Evolutionary conservation across 1,139 yeast species (phyloP).

Genomic region (Candida sp.): DNA sequence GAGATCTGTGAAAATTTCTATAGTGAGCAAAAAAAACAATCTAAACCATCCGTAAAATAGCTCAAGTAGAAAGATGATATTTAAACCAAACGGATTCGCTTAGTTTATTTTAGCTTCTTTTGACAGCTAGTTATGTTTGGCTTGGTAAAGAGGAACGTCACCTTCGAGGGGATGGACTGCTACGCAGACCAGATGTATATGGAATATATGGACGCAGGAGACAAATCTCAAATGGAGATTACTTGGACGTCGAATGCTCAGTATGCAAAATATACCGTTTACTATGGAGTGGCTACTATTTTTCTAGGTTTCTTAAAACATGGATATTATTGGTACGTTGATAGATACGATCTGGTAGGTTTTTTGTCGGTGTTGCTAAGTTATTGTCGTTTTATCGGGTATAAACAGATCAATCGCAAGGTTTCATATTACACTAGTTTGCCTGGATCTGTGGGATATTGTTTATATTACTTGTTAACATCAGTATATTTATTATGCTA

Average conservation of each 20-base stretch:
- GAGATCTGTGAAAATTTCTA: neutral
- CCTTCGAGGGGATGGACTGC: slow-evolving; percentile 45
- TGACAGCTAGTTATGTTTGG: neutral
- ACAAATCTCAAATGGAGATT: slow-evolving; percentile 32
- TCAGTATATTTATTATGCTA: slow-evolving; percentile 45
- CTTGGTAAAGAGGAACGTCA: slow-evolving; percentile 12
- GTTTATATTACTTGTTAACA: slow-evolving; percentile 36
- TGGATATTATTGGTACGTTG: slow-evolving; percentile 30
- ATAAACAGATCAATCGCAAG: slow-evolving; percentile 41
- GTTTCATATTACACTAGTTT: slow-evolving; percentile 39
- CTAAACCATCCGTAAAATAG: neutral
- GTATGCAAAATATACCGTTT: slow-evolving; percentile 46
- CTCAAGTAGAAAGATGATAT: neutral
- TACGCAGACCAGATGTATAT: slow-evolving; percentile 30
- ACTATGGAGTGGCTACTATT: slow-evolving; percentile 39
- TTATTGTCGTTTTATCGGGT: slow-evolving; percentile 44
- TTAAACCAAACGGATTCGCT: neutral
- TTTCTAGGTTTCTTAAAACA: slow-evolving; percentile 38
- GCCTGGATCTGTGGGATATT: slow-evolving; percentile 50
- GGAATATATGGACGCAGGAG: slow-evolving; percentile 19
- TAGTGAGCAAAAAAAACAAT: neutral
- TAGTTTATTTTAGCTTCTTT: neutral
- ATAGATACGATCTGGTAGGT: slow-evolving; percentile 11
- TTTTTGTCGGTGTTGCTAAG: slow-evolving; percentile 32
- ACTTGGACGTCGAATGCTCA: slow-evolving; percentile 37